Base-by-base conservation (phyloP, 192 early-diverging fungal genomes). In the Linnemannia zychae region DNA sequence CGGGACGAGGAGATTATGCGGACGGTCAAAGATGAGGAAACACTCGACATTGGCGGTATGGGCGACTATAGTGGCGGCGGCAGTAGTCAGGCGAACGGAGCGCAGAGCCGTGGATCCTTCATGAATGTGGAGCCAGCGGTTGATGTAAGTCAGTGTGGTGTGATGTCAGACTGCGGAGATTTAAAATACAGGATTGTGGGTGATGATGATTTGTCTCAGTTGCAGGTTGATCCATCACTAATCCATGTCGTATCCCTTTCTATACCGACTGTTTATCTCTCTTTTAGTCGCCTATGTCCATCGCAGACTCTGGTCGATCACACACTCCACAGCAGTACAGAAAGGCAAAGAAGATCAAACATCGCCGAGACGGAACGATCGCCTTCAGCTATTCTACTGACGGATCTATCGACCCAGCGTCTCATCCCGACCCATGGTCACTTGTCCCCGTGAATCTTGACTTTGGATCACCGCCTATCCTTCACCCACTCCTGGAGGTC, bases 381-480 rank as follows among this genome's bases (percentile, higher is more conserved):
- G 83, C 83, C 22, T 68, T 85, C 22, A 76, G 67, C 20, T 85
- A 85, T 48, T 15, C 83, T 2, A 79, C 83, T 7, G 83, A 85
- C 48, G 83, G 83, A n/a, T 85, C 83, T 0, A 85, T 85, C 38
- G 83, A 85, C 63, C 83, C 77, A 37, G 74, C 68, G 4, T 85
- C 83, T n/a, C 83, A 85, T 79, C 83, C 83, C 5, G 83, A 85
- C 44, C 77, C 83, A 40, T 85, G 83, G 83, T 85, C 83, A 20
- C 74, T 85, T 16, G 70, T 85, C 12, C 83, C 83, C 24, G 74
- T 75, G 1, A 71, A 63, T 5, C 48, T 37, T 17, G 77, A 79
- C 34, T 85, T 85, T 46, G 83, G 83, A 16, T 74, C 83, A 1
- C 53, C 72, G 15, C 83, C 83, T 22, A 22, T 52, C 7, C 37